A percentile compares a stretch with the other conserved stretches of the same genome.
Conservation (phyloP, 129 eudicot species). For the Flaveria linearis region DNA sequence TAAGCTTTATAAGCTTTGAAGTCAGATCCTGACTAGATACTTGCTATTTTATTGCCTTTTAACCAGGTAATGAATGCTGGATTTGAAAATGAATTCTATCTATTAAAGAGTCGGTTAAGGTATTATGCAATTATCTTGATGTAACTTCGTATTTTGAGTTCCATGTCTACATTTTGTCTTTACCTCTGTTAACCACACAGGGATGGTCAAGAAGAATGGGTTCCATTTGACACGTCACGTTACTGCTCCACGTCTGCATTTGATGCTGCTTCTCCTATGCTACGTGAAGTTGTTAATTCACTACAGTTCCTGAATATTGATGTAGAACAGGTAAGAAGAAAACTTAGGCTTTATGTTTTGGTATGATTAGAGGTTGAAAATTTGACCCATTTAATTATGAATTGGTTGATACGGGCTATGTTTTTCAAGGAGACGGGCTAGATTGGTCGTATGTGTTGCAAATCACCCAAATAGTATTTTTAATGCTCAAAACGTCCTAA, state of each 20-base stretch:
- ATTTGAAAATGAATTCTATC: slow-evolving; percentile 85
- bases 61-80: slow-evolving; percentile 89
- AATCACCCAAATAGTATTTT: not conserved
- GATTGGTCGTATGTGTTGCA: not conserved
- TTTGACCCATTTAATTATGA: not conserved
- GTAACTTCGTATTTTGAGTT: slow-evolving; percentile 13
- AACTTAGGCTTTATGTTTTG: slow-evolving; percentile 10
- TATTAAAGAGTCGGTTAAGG: slow-evolving; percentile 66
- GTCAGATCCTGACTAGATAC: slow-evolving; percentile 12
- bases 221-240: slow-evolving; percentile 69
- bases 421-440: not conserved
- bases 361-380: not conserved
- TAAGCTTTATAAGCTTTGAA: slow-evolving; percentile 12
- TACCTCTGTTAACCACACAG: slow-evolving; percentile 41
- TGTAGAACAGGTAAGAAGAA: slow-evolving; percentile 73
- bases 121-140: slow-evolving; percentile 31
- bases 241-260: slow-evolving; percentile 78
- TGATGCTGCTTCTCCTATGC: slow-evolving; percentile 85
- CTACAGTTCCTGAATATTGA: slow-evolving; percentile 72
- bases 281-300: slow-evolving; percentile 59
- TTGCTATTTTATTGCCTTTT: slow-evolving; percentile 27
- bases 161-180: slow-evolving; percentile 10
- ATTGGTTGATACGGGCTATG: not conserved
- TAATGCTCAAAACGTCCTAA: not conserved
- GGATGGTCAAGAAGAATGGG: slow-evolving; percentile 79